Evolutionary conservation across 257 asterid species (phyloP).

Genomic region (Linaria vulgaris): DNA sequence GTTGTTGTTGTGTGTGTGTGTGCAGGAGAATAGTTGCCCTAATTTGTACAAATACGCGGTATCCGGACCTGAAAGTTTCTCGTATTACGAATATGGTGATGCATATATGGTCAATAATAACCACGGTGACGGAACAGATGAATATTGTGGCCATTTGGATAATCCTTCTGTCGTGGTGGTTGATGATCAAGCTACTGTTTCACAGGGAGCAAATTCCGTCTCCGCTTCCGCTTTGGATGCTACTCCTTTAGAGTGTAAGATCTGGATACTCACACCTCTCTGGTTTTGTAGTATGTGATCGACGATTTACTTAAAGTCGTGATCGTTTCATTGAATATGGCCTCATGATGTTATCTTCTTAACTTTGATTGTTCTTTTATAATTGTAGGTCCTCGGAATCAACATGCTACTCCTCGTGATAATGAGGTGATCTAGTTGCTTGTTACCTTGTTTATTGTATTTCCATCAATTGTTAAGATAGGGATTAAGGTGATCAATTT

Average conservation of each 20-base stretch:
- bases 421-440: constrained; percentile 51
- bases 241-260: constrained; percentile 68
- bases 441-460: constrained; percentile 21
- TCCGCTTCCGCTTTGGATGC: constrained; percentile 35
- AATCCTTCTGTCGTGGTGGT: constrained; percentile 34
- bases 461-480: constrained; percentile 18
- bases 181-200: constrained; percentile 48
- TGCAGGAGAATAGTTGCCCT: constrained; percentile 73
- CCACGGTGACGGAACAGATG: constrained; percentile 32
- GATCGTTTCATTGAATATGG: not conserved
- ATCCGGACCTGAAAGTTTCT: constrained; percentile 71
- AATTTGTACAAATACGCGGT: constrained; percentile 64
- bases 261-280: constrained; percentile 10
- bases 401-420: constrained; percentile 56
- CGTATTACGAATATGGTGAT: constrained; percentile 62
- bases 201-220: constrained; percentile 43
- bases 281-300: not conserved
- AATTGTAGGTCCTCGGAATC: constrained; percentile 66
- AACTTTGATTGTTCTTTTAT: constrained; percentile 18
- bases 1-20: not conserved
- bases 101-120: constrained; percentile 53
- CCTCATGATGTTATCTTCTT: constrained; percentile 1
- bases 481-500: not conserved
- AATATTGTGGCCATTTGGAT: constrained; percentile 42
- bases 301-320: not conserved